Evolutionary conservation across 2,329 filamentous ascomycete species (phyloP), one percentile per base, ranked within the genome.

Genomic region (Xylariomycetidae sp.): DNA sequence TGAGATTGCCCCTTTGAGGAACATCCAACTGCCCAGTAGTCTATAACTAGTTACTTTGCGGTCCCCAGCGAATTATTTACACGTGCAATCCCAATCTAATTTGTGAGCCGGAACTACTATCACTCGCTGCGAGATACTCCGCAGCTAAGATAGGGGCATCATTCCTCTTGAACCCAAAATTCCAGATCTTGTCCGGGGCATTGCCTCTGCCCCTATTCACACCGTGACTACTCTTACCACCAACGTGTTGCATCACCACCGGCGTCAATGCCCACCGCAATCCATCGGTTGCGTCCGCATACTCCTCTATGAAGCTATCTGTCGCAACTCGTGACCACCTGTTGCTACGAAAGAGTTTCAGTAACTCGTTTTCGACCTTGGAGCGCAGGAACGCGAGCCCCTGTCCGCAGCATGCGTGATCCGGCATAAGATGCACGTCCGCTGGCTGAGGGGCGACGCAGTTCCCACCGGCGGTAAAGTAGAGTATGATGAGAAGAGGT

Each of bases 201-300:
- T 8, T 23, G 20, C 20, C 20, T 8, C 20, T n/a, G n/a, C 20
- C 20, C 20, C 20, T 23, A 23, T 8, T 8, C n/a, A 23, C 20
- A 23, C 48, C 48, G 16, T 51, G 48, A 2, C 37, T 38, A 28
- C 48, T 51, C 36, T 45, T 46, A 4, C 46, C 46, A 3, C 48
- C 48, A 8, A 51, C 48, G 27, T 51, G 48, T 30, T 51, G 48
- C n/a, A 51, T 45, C 25, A 51, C 26, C 23, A 51, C 48, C 3
- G 48, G 48, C 1, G 43, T 51, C n/a, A 51, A 36, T 4, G 46
- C 48, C 45, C 44, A 51, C 5, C 48, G 44, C 16, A 51, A 22
- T n/a, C 25, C 30, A 13, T 38, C 31, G 22, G 30, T 36, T 15
- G 28, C 32, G 18, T 50, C 27, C 17, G 48, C 46, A 38, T 39